phyloP scores from a whole-genome alignment of 2,329 filamentous ascomycete genomes.

The Exophiala sp. region DNA sequence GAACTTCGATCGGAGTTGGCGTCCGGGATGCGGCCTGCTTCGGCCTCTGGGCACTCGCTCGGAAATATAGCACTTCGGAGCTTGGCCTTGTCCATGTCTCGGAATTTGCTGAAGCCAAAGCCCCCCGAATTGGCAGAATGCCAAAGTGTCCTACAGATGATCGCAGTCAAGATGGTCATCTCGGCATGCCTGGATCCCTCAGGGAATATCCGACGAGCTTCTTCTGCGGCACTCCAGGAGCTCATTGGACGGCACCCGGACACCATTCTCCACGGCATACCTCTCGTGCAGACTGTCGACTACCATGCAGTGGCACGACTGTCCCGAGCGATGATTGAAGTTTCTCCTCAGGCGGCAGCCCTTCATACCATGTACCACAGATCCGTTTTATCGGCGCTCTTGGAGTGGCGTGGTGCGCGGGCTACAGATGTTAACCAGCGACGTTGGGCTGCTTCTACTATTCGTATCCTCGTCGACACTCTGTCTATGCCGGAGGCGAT shows the following conservation, averaged over 20 bases:
- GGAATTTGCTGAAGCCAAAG: conserved; percentile 8
- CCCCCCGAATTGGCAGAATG: conserved; percentile 2
- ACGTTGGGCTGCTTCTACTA: conserved; percentile 62
- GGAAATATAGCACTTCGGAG: conserved; percentile 77
- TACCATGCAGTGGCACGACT: conserved; percentile 90
- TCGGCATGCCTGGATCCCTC: conserved; percentile 80
- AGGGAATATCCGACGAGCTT: conserved; percentile 86
- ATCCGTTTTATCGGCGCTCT: conserved; percentile 62
- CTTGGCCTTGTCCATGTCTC: conserved; percentile 47
- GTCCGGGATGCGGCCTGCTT: conserved; percentile 95
- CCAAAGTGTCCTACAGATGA: conserved; percentile 58
- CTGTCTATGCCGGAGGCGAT: background rate
- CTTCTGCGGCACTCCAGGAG: conserved; percentile 90
- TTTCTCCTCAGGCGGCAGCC: conserved; percentile 62
- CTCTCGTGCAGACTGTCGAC: conserved; percentile 81
- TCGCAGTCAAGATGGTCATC: conserved; percentile 75
- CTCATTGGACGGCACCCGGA: conserved; percentile 89
- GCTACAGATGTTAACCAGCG: conserved; percentile 70
- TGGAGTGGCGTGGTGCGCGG: conserved; percentile 83
- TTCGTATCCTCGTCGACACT: conserved; percentile 48
- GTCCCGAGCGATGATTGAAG: conserved; percentile 70
- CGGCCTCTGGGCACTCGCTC: conserved; percentile 85
- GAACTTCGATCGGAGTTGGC: conserved; percentile 78
- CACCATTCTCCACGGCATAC: conserved; percentile 72
- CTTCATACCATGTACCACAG: conserved; percentile 61